Conservation (phyloP, 2,329 filamentous ascomycete species). For the Arachnomyces sp. region DNA sequence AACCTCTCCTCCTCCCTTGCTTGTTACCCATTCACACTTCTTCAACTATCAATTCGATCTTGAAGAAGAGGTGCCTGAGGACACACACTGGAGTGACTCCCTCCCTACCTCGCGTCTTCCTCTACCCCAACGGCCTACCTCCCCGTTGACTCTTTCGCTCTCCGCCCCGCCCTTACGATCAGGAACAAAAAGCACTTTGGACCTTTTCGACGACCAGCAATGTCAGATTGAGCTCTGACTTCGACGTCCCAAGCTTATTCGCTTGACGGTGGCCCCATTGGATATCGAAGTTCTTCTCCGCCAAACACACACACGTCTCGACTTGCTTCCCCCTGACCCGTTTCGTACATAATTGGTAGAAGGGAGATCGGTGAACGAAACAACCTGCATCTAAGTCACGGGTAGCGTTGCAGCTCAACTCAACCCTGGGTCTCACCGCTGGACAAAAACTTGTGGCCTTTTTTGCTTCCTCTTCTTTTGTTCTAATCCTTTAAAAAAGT, state of each 20-base stretch:
- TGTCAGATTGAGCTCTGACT: background rate
- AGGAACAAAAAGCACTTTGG: slow-evolving; percentile 10
- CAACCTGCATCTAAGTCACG: too few relatives aligned
- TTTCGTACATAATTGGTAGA: too few relatives aligned
- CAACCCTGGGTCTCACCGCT: too few relatives aligned
- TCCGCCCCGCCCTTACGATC: slow-evolving; percentile 1
- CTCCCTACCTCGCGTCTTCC: slow-evolving; percentile 1
- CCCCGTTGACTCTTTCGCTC: slow-evolving; percentile 5
- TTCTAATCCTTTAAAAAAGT: slow-evolving; percentile 1
- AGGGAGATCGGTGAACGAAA: too few relatives aligned
- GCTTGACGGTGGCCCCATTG: too few relatives aligned
- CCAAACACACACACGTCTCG: too few relatives aligned
- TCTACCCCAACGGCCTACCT: slow-evolving; percentile 4
- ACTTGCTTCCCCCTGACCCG: too few relatives aligned
- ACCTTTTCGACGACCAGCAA: background rate
- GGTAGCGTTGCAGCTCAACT: too few relatives aligned
- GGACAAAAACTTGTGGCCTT: background rate
- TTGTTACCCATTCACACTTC: slow-evolving; percentile 4
- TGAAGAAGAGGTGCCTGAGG: too few relatives aligned
- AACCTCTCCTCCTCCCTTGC: slow-evolving; percentile 17
- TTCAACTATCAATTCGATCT: slow-evolving; percentile 6
- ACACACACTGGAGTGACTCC: background rate
- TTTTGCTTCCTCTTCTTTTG: too few relatives aligned
- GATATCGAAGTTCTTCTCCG: too few relatives aligned
- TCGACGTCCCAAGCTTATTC: too few relatives aligned